Evolutionary conservation across 495 filamentous ascomycete species (phyloP), one percentile per base, ranked within the genome.

Genomic region (Penicillium subrubescens): DNA sequence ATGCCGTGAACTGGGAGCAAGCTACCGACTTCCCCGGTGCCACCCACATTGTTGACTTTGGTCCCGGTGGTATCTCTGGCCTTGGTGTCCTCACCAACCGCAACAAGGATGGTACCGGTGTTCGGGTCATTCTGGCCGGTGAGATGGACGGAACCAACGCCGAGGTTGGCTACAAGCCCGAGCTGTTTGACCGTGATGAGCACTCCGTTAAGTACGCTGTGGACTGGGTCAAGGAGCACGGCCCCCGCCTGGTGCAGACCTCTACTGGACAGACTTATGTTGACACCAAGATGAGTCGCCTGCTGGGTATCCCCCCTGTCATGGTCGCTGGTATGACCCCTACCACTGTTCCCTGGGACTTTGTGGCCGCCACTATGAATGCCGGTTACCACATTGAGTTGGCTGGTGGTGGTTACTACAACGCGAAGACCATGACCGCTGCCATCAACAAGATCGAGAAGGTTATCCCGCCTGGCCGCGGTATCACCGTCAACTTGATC

Each of bases 291-390:
- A 97, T 99, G 92, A 97, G 93, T 79, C 84, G 94, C 67, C 81
- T 97, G 23, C 82, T 98, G 37, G 94, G 95, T 39, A 83, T 96
- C 17, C 93, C 95, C 14, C 95, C 90, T 0, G 81, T 98, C 56
- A 91, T 97, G 88, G 92, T 97, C 15, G 92, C 94, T 37, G 94
- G 93, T 70, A 98, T 98, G 94, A 98, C 94, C 3, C 94, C 94
- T 17, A 90, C 89, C 66, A 98, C 94, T 17, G 93, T 97, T 2
- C 87, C 93, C 31, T 97, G 92, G 92, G 92, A 97, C 71, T 97
- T 98, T 69, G 91, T 97, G 41, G 91, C 92, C n/a, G 92, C 93
- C 1, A 94, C 91, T 0, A 97, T 96, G 90, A 96, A 94, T 62
- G 93, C 94, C 57, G 94, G 94, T 14, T 98, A 97, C 71, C 90